These are phyloP conservation scores for Fusarium anguioides DNA, from an alignment of 2,329 filamentous ascomycete species.

Conservation along the genomic window DNA sequence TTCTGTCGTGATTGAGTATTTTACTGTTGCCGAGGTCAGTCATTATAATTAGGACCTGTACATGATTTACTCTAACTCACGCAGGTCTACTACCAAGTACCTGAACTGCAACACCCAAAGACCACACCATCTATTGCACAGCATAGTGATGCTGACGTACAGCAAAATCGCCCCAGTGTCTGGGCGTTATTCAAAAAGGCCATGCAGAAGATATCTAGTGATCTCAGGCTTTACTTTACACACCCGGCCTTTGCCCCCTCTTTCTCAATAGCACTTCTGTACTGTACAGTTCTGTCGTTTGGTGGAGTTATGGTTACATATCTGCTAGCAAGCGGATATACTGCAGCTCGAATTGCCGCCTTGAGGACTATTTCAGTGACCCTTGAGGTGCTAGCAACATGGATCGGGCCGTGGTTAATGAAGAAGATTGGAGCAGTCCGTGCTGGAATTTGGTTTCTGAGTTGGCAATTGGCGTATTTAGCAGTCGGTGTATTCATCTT, in stretches of 20 bases:
- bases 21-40: constrained; percentile 55
- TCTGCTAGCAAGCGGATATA: constrained; percentile 65
- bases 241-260: constrained; percentile 71
- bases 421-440: constrained; percentile 66
- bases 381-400: constrained; percentile 71
- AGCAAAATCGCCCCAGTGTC: neutral
- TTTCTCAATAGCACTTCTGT: constrained; percentile 68
- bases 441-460: constrained; percentile 77
- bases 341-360: constrained; percentile 62
- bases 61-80: neutral
- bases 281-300: constrained; percentile 70
- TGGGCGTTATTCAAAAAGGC: constrained; percentile 3
- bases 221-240: constrained; percentile 57
- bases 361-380: constrained; percentile 63
- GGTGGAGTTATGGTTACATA: constrained; percentile 73
- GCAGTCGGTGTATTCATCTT: constrained; percentile 58
- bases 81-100: constrained; percentile 44
- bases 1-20: constrained; percentile 64
- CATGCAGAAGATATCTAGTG: constrained; percentile 21
- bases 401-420: constrained; percentile 68
- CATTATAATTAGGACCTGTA: too few species aligned
- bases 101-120: constrained; percentile 44
- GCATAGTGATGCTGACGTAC: neutral
- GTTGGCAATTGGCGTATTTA: constrained; percentile 72
- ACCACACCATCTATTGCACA: constrained; percentile 4